Evolutionary conservation across 129 eudicot genomes (phyloP).

Genomic region (Flaveria linearis): DNA sequence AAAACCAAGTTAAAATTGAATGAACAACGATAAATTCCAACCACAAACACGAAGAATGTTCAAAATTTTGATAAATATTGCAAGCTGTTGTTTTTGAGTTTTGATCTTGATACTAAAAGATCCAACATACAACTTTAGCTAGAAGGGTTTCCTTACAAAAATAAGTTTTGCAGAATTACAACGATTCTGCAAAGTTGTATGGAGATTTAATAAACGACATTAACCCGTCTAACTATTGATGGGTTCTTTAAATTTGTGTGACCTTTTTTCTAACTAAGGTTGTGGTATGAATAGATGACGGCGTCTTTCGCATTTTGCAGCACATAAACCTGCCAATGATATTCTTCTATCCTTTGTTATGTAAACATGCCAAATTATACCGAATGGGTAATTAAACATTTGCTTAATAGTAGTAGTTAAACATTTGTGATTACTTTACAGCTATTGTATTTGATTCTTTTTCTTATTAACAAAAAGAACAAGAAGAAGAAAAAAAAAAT

Average conservation of each 20-base stretch:
- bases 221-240: constrained; percentile 4
- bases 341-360: constrained; percentile 97
- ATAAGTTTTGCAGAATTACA: background rate
- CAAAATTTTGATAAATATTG: no score
- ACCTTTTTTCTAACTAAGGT: constrained; percentile 56
- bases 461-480: no score
- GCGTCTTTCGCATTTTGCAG: constrained; percentile 94
- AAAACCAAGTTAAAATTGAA: no score
- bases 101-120: no score
- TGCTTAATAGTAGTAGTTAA: no score
- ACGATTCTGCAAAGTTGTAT: background rate
- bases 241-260: background rate
- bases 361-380: constrained; percentile 69
- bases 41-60: no score
- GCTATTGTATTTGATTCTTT: no score
- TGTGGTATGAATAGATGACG: constrained; percentile 79
- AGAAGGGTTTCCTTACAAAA: background rate
- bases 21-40: no score
- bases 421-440: no score
- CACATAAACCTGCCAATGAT: constrained; percentile 85
- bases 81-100: no score
- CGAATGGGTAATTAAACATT: background rate
- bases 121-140: no score
- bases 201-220: background rate
- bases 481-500: no score